phyloP scores from a whole-genome alignment of 208 protist species.

The Trichomonas vaginalis region DNA sequence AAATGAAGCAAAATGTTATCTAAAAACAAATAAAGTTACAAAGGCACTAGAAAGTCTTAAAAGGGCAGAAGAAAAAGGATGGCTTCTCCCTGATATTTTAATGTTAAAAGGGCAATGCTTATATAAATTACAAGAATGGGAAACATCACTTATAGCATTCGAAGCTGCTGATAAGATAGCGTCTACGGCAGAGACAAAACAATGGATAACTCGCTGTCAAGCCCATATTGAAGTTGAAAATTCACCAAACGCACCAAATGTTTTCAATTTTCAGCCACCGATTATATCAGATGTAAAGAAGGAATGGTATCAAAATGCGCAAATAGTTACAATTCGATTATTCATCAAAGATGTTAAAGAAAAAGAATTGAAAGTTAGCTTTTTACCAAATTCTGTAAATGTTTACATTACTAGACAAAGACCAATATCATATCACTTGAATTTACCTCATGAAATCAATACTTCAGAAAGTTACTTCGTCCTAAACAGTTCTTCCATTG shows the following conservation, averaged over 20 bases:
- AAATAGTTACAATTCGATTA: background rate
- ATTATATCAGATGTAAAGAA: background rate
- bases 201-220: background rate
- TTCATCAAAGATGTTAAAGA: background rate
- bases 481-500: too few relatives aligned
- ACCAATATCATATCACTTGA: background rate
- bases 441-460: background rate
- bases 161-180: background rate
- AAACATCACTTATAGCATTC: background rate
- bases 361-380: background rate
- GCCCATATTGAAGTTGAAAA: background rate
- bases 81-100: background rate
- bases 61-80: background rate
- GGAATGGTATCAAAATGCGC: background rate
- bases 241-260: background rate
- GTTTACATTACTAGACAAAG: background rate
- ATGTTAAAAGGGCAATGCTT: background rate
- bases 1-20: background rate
- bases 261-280: background rate
- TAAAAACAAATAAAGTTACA: background rate
- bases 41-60: background rate
- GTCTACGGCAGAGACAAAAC: background rate
- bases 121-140: background rate
- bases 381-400: background rate
- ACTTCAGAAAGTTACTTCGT: too few relatives aligned